Conservation (phyloP, 768 basidiomycete species). For the Pleurotus eryngii region DNA sequence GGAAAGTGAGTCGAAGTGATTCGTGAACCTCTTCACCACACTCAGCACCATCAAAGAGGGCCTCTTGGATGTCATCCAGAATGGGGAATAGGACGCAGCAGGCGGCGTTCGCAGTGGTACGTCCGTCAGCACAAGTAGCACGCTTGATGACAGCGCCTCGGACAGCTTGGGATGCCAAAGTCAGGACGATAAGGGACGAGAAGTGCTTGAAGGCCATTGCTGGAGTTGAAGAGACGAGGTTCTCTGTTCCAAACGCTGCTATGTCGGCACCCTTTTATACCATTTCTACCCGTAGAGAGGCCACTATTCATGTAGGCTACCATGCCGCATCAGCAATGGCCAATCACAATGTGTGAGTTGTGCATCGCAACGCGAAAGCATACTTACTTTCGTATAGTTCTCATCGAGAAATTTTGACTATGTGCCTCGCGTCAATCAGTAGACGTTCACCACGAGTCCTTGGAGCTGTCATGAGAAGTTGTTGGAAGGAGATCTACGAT, state of each 20-base stretch:
- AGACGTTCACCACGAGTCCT: background rate
- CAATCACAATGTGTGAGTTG: background rate
- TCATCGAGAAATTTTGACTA: background rate
- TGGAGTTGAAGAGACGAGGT: background rate
- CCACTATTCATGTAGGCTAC: background rate
- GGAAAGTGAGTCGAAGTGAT: constrained; percentile 32
- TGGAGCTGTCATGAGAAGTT: constrained; percentile 2
- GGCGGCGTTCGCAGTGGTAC: constrained; percentile 10
- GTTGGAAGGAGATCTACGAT: background rate
- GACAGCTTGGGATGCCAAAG: background rate
- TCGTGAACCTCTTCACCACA: constrained; percentile 29
- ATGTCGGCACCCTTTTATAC: background rate
- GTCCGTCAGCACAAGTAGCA: constrained; percentile 14
- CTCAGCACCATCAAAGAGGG: constrained; percentile 25
- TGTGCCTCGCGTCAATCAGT: background rate
- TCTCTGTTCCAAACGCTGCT: background rate
- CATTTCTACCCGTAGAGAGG: background rate
- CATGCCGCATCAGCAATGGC: background rate
- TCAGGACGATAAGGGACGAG: constrained; percentile 1
- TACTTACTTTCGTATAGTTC: background rate
- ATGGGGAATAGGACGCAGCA: constrained; percentile 20
- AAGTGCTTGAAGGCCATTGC: constrained; percentile 8
- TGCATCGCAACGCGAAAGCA: background rate
- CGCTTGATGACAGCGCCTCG: constrained; percentile 9
- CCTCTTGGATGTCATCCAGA: constrained; percentile 17